Percentiles rank a stretch among this genome's conserved stretches.
Evolutionary conservation across 2,329 filamentous ascomycete genomes (phyloP).

Genomic region (Fusarium nematophilum): DNA sequence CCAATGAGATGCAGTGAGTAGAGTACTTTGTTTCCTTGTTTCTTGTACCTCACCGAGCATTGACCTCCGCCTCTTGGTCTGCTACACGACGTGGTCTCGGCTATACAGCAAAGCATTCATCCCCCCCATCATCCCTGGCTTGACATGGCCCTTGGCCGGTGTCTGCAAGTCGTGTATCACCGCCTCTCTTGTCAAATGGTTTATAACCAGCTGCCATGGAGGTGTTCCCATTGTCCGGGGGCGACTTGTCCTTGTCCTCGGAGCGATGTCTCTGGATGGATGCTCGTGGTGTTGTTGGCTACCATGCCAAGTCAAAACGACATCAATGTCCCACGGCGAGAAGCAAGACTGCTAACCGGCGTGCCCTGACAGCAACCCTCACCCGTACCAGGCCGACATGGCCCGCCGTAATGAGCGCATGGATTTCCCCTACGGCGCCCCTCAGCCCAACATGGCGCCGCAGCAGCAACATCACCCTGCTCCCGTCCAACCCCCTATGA

Average conservation of each 20-base stretch:
- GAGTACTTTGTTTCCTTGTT: conserved; percentile 55
- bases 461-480: conserved; percentile 53
- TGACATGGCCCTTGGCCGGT: neutral
- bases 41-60: conserved; percentile 43
- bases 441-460: conserved; percentile 54
- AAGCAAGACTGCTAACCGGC: conserved; percentile 46
- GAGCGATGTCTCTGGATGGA: conserved; percentile 14
- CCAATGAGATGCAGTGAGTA: conserved; percentile 71
- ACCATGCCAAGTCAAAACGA: conserved; percentile 42
- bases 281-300: conserved; percentile 16
- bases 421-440: conserved; percentile 55
- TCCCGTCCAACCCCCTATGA: conserved; percentile 57
- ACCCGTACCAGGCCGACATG: conserved; percentile 65
- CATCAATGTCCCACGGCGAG: conserved; percentile 37
- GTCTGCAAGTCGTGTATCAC: conserved; percentile 10
- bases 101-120: conserved; percentile 33
- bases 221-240: conserved; percentile 15
- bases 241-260: conserved; percentile 23
- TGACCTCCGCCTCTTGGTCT: conserved; percentile 23
- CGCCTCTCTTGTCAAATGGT: conserved; percentile 15
- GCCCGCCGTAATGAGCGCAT: conserved; percentile 57
- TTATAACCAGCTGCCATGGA: conserved; percentile 38
- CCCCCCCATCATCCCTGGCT: conserved; percentile 22
- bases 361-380: conserved; percentile 50
- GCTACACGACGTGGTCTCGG: conserved; percentile 30